Conservation (phyloP, 352 stramenopile genomes). For the Phytopythium cucurbitacearum region DNA sequence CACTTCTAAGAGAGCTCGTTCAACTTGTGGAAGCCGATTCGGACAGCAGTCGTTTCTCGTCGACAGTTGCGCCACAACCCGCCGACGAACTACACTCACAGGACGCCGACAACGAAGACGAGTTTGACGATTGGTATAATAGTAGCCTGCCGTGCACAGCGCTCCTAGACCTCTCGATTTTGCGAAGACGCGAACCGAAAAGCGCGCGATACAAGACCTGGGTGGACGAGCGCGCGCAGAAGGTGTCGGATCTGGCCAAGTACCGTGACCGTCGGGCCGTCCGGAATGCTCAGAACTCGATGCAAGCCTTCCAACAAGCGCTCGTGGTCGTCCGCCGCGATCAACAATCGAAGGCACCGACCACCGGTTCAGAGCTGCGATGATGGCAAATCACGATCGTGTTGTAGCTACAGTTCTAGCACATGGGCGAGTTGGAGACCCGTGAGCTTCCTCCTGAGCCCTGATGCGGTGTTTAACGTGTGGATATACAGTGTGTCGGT, state of each 20-base stretch:
- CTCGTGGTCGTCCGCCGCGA: conserved; percentile 19
- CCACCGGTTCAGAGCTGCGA: not conserved
- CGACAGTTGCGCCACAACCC: too few relatives aligned
- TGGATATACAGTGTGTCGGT: conserved; percentile 34
- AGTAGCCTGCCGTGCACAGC: not conserved
- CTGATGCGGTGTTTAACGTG: conserved; percentile 62
- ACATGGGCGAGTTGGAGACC: conserved; percentile 44
- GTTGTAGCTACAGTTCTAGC: conserved; percentile 12
- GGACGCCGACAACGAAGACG: too few relatives aligned
- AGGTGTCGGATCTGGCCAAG: conserved; percentile 14
- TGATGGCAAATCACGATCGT: too few relatives aligned
- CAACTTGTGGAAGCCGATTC: not conserved
- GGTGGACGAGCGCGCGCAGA: conserved; percentile 13
- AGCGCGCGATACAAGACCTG: conserved; percentile 26
- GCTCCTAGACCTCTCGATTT: too few relatives aligned
- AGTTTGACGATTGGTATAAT: too few relatives aligned
- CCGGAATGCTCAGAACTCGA: conserved; percentile 35
- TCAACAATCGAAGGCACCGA: not conserved
- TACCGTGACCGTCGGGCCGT: conserved; percentile 13
- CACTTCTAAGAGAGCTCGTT: not conserved
- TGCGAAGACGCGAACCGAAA: conserved; percentile 11
- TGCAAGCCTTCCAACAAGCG: conserved; percentile 34
- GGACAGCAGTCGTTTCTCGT: too few relatives aligned
- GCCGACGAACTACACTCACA: too few relatives aligned
- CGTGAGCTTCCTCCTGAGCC: conserved; percentile 47